Base-by-base conservation (phyloP, 192 early-diverging fungal genomes). In the Dispira simplex region DNA sequence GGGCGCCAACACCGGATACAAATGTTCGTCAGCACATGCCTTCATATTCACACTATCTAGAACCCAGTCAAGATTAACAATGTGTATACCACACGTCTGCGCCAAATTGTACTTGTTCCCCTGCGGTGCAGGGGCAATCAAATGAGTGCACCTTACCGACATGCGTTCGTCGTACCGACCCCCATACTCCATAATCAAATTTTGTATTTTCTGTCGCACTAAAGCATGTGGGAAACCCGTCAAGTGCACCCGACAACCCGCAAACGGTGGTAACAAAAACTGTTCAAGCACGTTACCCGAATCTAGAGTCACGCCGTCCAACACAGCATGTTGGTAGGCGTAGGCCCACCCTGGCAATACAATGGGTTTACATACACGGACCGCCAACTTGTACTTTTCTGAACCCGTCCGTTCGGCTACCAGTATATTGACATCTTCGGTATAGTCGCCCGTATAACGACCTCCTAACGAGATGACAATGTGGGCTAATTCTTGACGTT, bases 301-400 rank as follows among this genome's bases (percentile, higher is more conserved):
- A 25, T 56, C 54, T 13, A 56, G 25, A 1, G 16, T 21, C 54
- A 28, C 23, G 12, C 25, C 54, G 25, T 14, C 54, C 18, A 13
- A 8, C 2, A 21, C 12, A 21, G 54, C 54, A 3, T 56, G 54
- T 13, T 26, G 18, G 54, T 56, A 28, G 3, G 54, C 25, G 23
- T 21, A 56, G 25, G 23, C 54, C 54, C 54, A 56, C 28, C 28
- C 54, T 21, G 54, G 54, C 25, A 21, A 12, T 28, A 56, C 54
- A 25, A 56, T 56, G 20, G 54, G 54, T 21, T 25, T 14, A 9
- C 12, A 21, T 13, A 25, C 54, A 21, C 54, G 54, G 18, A 56
- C 54, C 8, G 54, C 54, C 25, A 56, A 2, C 25, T 56, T 56
- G 54, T 56, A 56, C 23, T 56, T 56, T 21, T 56, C 54, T 3